Evolutionary conservation across 352 stramenopile species (phyloP).

Genomic region (Blastocystis sp.): DNA sequence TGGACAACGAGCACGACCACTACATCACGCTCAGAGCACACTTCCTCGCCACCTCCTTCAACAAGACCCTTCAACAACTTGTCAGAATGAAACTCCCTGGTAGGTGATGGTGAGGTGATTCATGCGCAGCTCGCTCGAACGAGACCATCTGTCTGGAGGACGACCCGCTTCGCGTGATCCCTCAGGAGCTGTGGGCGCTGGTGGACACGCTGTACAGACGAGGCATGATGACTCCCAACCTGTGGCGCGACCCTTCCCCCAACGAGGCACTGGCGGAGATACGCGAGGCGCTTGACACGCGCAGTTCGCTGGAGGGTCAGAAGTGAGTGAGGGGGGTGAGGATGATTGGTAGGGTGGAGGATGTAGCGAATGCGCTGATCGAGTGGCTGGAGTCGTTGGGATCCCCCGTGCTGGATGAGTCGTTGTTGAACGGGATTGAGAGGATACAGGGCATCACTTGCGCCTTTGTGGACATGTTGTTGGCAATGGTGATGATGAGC

Average conservation of each 20-base stretch:
- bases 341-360: constrained; percentile 25
- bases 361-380: constrained; percentile 26
- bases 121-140: background rate
- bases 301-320: constrained; percentile 78
- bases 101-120: background rate
- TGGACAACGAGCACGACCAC: constrained; percentile 48
- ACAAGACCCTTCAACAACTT: background rate
- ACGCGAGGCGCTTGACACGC: constrained; percentile 83
- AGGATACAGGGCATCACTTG: background rate
- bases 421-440: background rate
- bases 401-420: constrained; percentile 3
- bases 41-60: constrained; percentile 53
- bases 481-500: constrained; percentile 40
- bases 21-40: constrained; percentile 43
- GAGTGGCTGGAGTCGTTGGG: constrained; percentile 33
- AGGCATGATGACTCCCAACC: constrained; percentile 79
- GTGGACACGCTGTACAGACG: constrained; percentile 90
- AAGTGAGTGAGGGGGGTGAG: constrained; percentile 11
- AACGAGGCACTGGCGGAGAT: constrained; percentile 79
- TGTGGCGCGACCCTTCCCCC: constrained; percentile 76
- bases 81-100: constrained; percentile 1
- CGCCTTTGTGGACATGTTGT: constrained; percentile 20
- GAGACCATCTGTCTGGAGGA: background rate
- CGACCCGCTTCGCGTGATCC: constrained; percentile 79
- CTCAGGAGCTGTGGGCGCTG: constrained; percentile 96